Evolutionary conservation across 1,284 basidiomycete genomes (phyloP).

Genomic region (Boletus mariae): DNA sequence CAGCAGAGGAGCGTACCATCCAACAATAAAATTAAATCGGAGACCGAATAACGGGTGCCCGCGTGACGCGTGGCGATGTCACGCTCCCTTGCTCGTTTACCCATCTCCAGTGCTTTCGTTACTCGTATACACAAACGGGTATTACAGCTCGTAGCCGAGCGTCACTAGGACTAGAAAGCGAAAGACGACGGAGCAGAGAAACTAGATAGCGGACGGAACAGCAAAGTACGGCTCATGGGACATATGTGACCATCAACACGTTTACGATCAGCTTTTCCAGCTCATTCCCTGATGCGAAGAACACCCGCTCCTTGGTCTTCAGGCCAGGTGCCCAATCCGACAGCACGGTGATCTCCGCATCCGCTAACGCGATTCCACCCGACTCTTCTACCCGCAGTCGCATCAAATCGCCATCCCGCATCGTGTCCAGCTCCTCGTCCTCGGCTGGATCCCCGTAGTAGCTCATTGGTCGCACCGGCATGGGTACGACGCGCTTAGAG

Average conservation of each 20-base stretch:
- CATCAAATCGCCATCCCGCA: constrained; percentile 42
- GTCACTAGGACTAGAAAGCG: not conserved
- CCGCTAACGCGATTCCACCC: constrained; percentile 59
- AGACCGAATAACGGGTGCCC: not conserved
- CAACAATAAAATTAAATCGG: not conserved
- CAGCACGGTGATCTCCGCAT: constrained; percentile 61
- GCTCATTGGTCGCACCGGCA: constrained; percentile 40
- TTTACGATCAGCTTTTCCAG: constrained; percentile 73
- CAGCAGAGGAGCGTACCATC: too few species aligned
- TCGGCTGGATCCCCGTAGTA: constrained; percentile 38
- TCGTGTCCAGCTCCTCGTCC: constrained; percentile 35
- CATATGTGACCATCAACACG: constrained; percentile 62
- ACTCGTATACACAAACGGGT: not conserved
- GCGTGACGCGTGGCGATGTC: not conserved
- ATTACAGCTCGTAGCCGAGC: not conserved
- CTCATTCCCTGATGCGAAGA: constrained; percentile 61
- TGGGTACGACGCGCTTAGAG: constrained; percentile 26
- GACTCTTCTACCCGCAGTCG: constrained; percentile 58
- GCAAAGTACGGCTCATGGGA: constrained; percentile 32
- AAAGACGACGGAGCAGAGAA: not conserved
- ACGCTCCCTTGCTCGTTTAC: not conserved
- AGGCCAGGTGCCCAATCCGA: constrained; percentile 50
- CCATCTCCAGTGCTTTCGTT: not conserved
- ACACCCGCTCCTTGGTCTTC: constrained; percentile 64
- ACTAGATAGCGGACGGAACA: not conserved